Evolutionary conservation across 345 rosid genomes (phyloP).

Genomic region (Euphorbia pulcherrima): DNA sequence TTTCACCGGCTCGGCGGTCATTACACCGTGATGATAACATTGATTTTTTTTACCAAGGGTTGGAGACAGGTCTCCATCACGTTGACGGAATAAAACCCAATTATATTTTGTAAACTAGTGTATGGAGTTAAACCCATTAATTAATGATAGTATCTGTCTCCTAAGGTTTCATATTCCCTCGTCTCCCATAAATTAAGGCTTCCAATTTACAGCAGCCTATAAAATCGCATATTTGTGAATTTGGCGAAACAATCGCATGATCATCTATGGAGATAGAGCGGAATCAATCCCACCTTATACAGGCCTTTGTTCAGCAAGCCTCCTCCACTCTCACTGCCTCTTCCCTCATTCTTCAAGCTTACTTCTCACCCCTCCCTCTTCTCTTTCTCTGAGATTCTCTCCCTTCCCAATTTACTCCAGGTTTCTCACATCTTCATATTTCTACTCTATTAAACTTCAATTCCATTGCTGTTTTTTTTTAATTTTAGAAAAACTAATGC

Average conservation of each 20-base stretch:
- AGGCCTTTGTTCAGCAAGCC: conserved; percentile 35
- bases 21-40: no score
- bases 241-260: not conserved
- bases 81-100: no score
- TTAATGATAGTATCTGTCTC: no score
- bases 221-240: not conserved
- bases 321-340: conserved; percentile 24
- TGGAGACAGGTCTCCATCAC: no score
- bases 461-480: not conserved
- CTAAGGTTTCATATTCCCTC: not conserved
- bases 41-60: no score
- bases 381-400: conserved; percentile 23
- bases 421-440: not conserved
- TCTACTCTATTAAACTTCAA: not conserved
- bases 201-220: not conserved
- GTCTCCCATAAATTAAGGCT: not conserved
- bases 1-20: no score
- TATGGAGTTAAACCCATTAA: no score
- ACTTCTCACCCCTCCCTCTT: conserved; percentile 25
- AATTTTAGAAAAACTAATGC: not conserved
- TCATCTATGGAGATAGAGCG: conserved; percentile 41
- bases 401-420: conserved; percentile 16
- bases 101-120: no score
- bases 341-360: conserved; percentile 10
- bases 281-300: conserved; percentile 35